Evolutionary conservation across 805 yeast genomes (phyloP), one percentile per base, ranked within the genome.

Genomic region (Candida andamanensis): DNA sequence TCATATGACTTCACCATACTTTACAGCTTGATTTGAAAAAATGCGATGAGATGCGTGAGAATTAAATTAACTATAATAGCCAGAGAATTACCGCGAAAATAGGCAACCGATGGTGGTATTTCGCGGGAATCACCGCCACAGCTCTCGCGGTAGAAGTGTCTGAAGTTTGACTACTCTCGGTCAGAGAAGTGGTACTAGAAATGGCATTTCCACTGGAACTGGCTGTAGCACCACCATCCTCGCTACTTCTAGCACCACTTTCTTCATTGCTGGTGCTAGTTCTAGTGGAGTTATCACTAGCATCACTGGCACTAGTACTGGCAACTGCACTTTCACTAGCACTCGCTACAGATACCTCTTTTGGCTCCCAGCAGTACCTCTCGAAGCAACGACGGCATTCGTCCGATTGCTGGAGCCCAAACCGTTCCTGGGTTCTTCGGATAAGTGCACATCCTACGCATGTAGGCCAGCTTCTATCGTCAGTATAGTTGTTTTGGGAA

Each of bases 1-100:
- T 81, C 84, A 58, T 92, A 90, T 10, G 97, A 86, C 54, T 85
- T 85, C 35, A 92, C 98, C 98, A 90, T 89, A 22, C 17, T 38
- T 25, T 24, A 15, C 23, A 18, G 36, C 28, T 33, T 32, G 29
- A 32, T 21, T 33, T 30, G 18, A 17, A 24, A 30, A 20, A 19
- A 14, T 28, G 29, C 23, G 30, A 21, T 21, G 26, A 18, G 30
- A 16, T 26, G 29, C 29, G 21, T 13, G 17, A 25, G n/a, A 14
- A 25, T 10, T 19, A 8, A 11, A n/a, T n/a, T n/a, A n/a, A n/a
- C n/a, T n/a, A n/a, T n/a, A n/a, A n/a, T n/a, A n/a, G n/a, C n/a
- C n/a, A n/a, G n/a, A n/a, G n/a, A n/a, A n/a, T n/a, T n/a, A n/a
- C n/a, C n/a, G n/a, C n/a, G n/a, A n/a, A n/a, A n/a, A n/a, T n/a